These are phyloP conservation scores for Grosmannia clavigera DNA, from an alignment of 2,329 filamentous ascomycete genomes.

Conservation along the genomic window DNA sequence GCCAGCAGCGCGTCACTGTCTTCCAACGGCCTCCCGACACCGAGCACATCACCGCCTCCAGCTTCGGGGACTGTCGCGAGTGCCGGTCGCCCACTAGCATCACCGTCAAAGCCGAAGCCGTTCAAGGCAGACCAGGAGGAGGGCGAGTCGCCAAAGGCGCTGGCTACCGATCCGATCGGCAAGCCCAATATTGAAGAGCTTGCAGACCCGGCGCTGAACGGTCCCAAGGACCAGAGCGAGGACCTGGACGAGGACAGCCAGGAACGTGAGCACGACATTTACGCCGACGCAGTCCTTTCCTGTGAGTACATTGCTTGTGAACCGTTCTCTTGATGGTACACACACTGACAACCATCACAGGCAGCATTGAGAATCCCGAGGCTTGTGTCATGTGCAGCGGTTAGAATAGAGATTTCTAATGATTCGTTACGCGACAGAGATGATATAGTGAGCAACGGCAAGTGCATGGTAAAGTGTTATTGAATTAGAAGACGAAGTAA, in stretches of 20 bases:
- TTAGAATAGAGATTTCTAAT: conserved; percentile 29
- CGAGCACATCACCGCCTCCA: conserved; percentile 53
- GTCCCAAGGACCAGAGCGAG: conserved; percentile 52
- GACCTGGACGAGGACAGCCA: conserved; percentile 60
- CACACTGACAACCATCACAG: conserved; percentile 30
- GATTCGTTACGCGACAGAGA: not conserved
- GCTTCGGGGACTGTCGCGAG: conserved; percentile 24
- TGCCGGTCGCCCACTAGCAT: conserved; percentile 35
- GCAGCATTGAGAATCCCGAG: conserved; percentile 95
- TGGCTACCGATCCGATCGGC: conserved; percentile 57
- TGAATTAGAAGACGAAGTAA: not conserved
- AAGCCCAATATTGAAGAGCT: conserved; percentile 54
- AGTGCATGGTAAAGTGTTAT: not conserved
- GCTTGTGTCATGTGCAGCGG: conserved; percentile 95
- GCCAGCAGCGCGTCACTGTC: conserved; percentile 26
- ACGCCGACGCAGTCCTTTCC: conserved; percentile 78
- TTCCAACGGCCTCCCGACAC: conserved; percentile 56
- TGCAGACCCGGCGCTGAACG: conserved; percentile 37
- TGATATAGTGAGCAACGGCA: not conserved
- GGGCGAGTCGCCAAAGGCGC: conserved; percentile 65
- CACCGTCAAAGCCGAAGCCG: conserved; percentile 48
- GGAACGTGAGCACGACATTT: conserved; percentile 81
- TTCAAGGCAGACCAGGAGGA: conserved; percentile 71
- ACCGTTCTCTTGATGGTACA: not conserved
- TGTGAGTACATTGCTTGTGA: conserved; percentile 47